Conservation (phyloP, 176 grass and related monocot genomes). For the Carex littledalei region DNA sequence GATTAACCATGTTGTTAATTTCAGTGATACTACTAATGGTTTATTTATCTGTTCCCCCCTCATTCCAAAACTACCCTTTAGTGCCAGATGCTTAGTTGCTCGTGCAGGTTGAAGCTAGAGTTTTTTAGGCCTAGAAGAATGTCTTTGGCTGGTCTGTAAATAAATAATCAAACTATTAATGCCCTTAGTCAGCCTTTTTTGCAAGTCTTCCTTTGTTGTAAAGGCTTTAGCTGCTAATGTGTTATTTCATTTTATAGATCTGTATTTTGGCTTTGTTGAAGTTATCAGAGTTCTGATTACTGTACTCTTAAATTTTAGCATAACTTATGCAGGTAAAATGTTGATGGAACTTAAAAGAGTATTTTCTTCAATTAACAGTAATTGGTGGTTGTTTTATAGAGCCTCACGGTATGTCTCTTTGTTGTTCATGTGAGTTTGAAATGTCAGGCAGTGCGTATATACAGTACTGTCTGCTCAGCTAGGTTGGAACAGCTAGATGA, state of each 20-base stretch:
- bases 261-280: neutral
- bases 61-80: neutral
- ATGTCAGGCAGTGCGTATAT: neutral
- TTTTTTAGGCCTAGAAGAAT: neutral
- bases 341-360: neutral
- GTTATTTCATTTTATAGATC: neutral
- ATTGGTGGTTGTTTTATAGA: neutral
- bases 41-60: neutral
- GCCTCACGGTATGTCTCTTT: neutral
- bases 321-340: neutral
- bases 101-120: neutral
- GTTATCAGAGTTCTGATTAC: neutral
- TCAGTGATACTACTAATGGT: slow-evolving; percentile 5
- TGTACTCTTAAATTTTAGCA: neutral
- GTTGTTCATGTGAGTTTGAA: neutral
- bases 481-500: neutral
- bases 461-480: neutral
- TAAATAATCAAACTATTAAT: neutral
- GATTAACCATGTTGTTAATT: neutral
- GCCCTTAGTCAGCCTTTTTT: neutral
- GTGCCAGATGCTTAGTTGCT: neutral
- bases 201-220: neutral
- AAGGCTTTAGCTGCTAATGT: neutral
- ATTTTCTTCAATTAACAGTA: neutral
- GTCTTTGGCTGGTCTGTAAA: neutral